Percentiles rank a stretch among this genome's conserved stretches.
These are phyloP conservation scores for Smittium culicis DNA, from an alignment of 371 early-diverging fungal genomes.

Conservation along the genomic window DNA sequence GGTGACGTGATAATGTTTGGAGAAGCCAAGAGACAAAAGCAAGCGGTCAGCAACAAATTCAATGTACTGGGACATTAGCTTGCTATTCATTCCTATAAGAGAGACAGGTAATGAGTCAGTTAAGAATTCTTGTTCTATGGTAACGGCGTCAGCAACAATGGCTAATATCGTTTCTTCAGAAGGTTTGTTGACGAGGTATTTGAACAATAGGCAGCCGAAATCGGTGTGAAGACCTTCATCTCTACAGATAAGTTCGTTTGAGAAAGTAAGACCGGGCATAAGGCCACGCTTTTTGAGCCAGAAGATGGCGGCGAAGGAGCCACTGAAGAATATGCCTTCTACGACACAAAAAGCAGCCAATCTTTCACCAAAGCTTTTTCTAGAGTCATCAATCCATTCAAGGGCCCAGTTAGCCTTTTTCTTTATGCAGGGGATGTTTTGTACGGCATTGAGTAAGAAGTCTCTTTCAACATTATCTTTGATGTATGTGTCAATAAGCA, in stretches of 20 bases:
- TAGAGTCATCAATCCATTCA: slow-evolving; percentile 82
- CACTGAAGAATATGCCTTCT: slow-evolving; percentile 99
- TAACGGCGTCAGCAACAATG: slow-evolving; percentile 91
- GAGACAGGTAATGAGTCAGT: slow-evolving; percentile 89
- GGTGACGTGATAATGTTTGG: slow-evolving; percentile 74
- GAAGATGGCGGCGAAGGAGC: slow-evolving; percentile 98
- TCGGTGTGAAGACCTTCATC: slow-evolving; percentile 99
- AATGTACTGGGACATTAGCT: slow-evolving; percentile 96
- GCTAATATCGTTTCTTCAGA: slow-evolving; percentile 46
- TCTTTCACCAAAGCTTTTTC: slow-evolving; percentile 86
- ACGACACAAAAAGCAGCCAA: slow-evolving; percentile 99
- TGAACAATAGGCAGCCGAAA: slow-evolving; percentile 97
- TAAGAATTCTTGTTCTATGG: slow-evolving; percentile 93
- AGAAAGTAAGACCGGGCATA: slow-evolving; percentile 99
- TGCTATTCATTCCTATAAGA: slow-evolving; percentile 97
- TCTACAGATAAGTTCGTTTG: slow-evolving; percentile 97
- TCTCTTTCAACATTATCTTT: slow-evolving; percentile 77
- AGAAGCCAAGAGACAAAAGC: slow-evolving; percentile 79
- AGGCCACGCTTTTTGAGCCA: slow-evolving; percentile 99
- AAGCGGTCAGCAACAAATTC: slow-evolving; percentile 99
- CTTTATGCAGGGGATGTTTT: slow-evolving; percentile 93
- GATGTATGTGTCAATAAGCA: slow-evolving; percentile 98
- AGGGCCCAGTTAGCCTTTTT: slow-evolving; percentile 99
- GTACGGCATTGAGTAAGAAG: slow-evolving; percentile 91
- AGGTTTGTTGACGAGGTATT: slow-evolving; percentile 71